A percentile compares a stretch with the other conserved stretches of the same genome.
These are phyloP conservation scores for Polygonum aviculare DNA, from an alignment of 148 eudicot genomes.

Conservation along the genomic window DNA sequence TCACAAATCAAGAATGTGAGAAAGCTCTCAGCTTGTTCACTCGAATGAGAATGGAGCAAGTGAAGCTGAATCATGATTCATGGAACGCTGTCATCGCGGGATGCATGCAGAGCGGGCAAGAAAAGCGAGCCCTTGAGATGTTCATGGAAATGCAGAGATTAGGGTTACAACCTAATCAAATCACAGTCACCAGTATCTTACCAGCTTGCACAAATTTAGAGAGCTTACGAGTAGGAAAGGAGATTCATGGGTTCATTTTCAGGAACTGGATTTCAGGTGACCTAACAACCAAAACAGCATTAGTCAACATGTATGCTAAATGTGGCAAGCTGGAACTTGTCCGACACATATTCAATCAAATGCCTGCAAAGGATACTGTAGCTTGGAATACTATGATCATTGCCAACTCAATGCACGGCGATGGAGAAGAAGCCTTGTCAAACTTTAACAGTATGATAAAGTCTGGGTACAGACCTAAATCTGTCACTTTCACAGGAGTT, in stretches of 20 bases:
- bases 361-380: slow-evolving; percentile 47
- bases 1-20: slow-evolving; percentile 45
- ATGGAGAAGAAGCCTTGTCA: slow-evolving; percentile 48
- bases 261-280: slow-evolving; percentile 45
- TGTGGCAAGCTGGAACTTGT: slow-evolving; percentile 61
- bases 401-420: slow-evolving; percentile 67
- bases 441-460: slow-evolving; percentile 47
- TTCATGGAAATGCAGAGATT: slow-evolving; percentile 45
- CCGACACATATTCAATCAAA: slow-evolving; percentile 33
- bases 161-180: slow-evolving; percentile 56
- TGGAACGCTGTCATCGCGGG: slow-evolving; percentile 82
- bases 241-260: slow-evolving; percentile 50
- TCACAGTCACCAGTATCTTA: slow-evolving; percentile 53
- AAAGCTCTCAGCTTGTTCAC: slow-evolving; percentile 38
- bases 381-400: slow-evolving; percentile 80
- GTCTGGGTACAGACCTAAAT: slow-evolving; percentile 46
- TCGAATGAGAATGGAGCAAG: slow-evolving; percentile 35
- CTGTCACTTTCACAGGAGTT: slow-evolving; percentile 65
- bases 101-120: slow-evolving; percentile 46
- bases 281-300: slow-evolving; percentile 49
- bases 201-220: slow-evolving; percentile 59
- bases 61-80: slow-evolving; percentile 39
- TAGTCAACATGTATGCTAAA: slow-evolving; percentile 65
- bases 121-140: slow-evolving; percentile 42
- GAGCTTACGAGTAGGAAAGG: slow-evolving; percentile 59